Percentiles rank a stretch among this genome's conserved stretches.
These are phyloP conservation scores for Heliamphora exappendiculata DNA, from an alignment of 148 eudicot species.

Conservation along the genomic window DNA sequence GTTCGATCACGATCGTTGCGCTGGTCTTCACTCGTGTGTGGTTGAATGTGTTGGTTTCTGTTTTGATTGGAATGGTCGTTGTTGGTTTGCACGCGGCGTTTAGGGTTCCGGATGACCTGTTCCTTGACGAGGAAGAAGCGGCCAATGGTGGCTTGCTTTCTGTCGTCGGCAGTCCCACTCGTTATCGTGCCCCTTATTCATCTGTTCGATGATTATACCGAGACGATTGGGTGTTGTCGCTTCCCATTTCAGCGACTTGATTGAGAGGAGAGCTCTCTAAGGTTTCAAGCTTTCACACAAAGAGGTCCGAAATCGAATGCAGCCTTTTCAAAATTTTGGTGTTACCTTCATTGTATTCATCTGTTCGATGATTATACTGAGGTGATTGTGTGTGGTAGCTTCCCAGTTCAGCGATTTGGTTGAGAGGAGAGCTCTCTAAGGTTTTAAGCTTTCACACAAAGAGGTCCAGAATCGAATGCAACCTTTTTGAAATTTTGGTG, in stretches of 20 bases:
- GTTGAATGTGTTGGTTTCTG: conserved; percentile 33
- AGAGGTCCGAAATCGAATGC: neutral
- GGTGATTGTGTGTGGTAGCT: neutral
- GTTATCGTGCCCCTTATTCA: neutral
- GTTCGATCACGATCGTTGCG: conserved; percentile 26
- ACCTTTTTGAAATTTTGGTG: neutral
- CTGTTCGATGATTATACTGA: neutral
- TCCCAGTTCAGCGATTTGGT: neutral
- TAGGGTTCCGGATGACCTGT: conserved; percentile 39
- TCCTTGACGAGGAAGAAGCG: conserved; percentile 32
- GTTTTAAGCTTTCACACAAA: neutral
- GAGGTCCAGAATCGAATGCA: neutral
- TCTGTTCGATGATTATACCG: neutral
- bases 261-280: neutral
- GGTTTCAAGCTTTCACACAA: neutral
- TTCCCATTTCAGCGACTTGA: neutral
- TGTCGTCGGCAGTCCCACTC: conserved; percentile 25
- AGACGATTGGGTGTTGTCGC: neutral
- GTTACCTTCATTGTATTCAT: neutral
- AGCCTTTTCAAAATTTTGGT: neutral
- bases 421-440: neutral
- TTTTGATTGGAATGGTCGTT: conserved; percentile 16
- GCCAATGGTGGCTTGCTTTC: conserved; percentile 26
- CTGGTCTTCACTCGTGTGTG: conserved; percentile 35
- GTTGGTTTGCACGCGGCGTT: conserved; percentile 33